These are phyloP conservation scores for Guadua angustifolia DNA, from an alignment of 176 grass and related monocot genomes.

Conservation along the genomic window DNA sequence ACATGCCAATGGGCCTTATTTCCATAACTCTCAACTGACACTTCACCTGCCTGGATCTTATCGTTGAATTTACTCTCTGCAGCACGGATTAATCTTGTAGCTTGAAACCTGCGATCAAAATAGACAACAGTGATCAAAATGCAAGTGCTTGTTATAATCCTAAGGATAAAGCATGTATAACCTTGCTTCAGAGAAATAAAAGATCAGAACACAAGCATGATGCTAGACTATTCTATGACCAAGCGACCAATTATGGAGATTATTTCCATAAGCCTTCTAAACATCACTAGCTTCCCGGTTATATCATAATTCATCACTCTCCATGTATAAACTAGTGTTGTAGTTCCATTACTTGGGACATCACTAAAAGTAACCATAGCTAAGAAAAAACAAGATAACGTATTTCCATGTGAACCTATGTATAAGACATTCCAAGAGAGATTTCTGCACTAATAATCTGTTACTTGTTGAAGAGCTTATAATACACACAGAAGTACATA, in stretches of 20 bases:
- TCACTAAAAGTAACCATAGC: background rate
- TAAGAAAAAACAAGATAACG: background rate
- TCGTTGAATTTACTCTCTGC: slow-evolving; percentile 61
- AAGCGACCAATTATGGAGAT: background rate
- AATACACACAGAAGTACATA: background rate
- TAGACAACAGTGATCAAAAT: slow-evolving; percentile 9
- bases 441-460: background rate
- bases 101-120: slow-evolving; percentile 65
- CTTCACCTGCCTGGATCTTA: slow-evolving; percentile 47
- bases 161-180: background rate
- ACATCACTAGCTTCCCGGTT: background rate
- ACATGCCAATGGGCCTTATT: slow-evolving; percentile 59
- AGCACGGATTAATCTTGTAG: slow-evolving; percentile 59
- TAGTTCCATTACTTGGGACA: background rate
- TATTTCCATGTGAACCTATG: slow-evolving; percentile 1
- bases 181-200: background rate
- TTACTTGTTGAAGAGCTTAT: slow-evolving; percentile 7
- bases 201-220: background rate
- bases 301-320: background rate
- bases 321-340: background rate
- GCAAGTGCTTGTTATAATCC: background rate
- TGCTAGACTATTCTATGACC: background rate
- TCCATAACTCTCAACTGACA: slow-evolving; percentile 40
- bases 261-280: background rate
- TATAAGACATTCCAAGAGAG: slow-evolving; percentile 2